These are phyloP conservation scores for Gaeumannomyces sp. DNA, from an alignment of 2,329 filamentous ascomycete genomes.

Conservation along the genomic window DNA sequence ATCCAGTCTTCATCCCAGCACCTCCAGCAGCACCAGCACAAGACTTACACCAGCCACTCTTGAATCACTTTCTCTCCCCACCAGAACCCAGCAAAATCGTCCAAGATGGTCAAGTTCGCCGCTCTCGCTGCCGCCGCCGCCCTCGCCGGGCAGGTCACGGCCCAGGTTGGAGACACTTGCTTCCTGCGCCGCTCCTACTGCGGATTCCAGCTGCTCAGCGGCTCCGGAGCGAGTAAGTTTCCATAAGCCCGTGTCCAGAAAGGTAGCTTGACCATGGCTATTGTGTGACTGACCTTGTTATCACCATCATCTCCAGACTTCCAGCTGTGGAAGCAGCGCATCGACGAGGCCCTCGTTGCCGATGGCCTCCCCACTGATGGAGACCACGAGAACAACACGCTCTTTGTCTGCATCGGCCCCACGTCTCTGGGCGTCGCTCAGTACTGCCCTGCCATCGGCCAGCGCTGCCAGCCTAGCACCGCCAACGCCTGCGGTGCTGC, in stretches of 20 bases:
- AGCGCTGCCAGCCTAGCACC: not conserved
- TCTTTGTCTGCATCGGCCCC: not conserved
- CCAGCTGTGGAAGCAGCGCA: not conserved
- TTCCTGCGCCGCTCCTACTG: not conserved
- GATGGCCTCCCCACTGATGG: not conserved
- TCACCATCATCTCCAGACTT: not conserved
- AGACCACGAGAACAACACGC: not conserved
- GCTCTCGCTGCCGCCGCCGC: not conserved
- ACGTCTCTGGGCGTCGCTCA: not conserved
- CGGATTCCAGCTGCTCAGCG: not conserved
- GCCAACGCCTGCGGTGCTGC: not conserved
- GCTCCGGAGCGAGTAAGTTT: not conserved
- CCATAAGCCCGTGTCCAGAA: not conserved
- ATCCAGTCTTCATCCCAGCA: not conserved
- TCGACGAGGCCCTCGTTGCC: not conserved
- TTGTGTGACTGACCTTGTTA: not conserved
- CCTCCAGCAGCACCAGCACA: not conserved
- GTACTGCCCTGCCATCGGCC: not conserved
- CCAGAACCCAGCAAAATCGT: not conserved
- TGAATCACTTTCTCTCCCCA: not conserved
- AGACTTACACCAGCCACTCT: not conserved
- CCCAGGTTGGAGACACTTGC: not conserved
- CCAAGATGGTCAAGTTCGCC: not conserved
- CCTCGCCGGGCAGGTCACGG: not conserved
- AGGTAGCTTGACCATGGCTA: not conserved